These are phyloP conservation scores for Nicotiana benthamiana DNA, from an alignment of 257 asterid species.

Conservation along the genomic window DNA sequence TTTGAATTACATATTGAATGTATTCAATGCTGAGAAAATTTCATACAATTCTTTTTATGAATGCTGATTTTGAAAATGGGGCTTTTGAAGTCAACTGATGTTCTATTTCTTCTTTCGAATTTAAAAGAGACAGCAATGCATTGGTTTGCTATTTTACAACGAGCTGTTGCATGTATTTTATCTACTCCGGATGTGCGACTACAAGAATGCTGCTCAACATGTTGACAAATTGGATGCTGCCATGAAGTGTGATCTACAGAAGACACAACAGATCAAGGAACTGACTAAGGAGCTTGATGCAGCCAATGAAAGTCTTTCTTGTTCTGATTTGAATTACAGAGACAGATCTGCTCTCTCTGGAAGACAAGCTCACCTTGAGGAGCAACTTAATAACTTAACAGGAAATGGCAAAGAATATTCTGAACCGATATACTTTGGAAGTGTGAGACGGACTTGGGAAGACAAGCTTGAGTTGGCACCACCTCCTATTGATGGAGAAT, in stretches of 20 bases:
- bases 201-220: conserved; percentile 77
- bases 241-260: conserved; percentile 75
- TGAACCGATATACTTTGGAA: conserved; percentile 93
- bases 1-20: background rate
- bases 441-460: conserved; percentile 61
- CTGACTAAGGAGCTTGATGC: conserved; percentile 58
- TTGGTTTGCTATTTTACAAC: conserved; percentile 66
- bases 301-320: conserved; percentile 52
- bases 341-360: conserved; percentile 67
- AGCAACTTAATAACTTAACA: conserved; percentile 41
- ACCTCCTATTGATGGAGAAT: conserved; percentile 97
- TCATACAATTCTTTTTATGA: background rate
- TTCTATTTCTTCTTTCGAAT: conserved; percentile 10
- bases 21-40: background rate
- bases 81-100: conserved; percentile 20
- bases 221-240: conserved; percentile 79
- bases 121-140: conserved; percentile 70
- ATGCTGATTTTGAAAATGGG: conserved; percentile 1
- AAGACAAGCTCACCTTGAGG: conserved; percentile 56
- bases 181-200: conserved; percentile 86
- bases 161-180: conserved; percentile 91
- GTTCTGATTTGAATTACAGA: conserved; percentile 47
- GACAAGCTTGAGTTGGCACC: conserved; percentile 88
- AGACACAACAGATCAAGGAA: conserved; percentile 54
- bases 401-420: conserved; percentile 53